Conservation (phyloP, 345 rosid species). For the Salix dunnii region DNA sequence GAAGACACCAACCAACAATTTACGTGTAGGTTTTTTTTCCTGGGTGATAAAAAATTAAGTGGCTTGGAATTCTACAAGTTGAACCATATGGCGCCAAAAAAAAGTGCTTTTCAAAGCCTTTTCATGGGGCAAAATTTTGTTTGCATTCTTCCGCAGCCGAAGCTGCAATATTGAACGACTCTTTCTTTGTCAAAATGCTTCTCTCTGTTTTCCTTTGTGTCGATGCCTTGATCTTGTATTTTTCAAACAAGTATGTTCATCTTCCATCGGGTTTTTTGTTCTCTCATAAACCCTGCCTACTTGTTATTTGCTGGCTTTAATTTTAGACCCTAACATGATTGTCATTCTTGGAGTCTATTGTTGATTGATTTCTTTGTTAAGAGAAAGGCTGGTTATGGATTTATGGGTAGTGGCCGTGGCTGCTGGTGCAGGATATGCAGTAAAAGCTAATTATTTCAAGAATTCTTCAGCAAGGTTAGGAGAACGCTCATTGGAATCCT, state of each 20-base stretch:
- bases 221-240: not conserved
- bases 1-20: not conserved
- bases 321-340: not conserved
- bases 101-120: not conserved
- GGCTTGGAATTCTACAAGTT: not conserved
- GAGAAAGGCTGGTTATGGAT: slow-evolving; percentile 27
- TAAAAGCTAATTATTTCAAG: slow-evolving; percentile 27
- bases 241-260: not conserved
- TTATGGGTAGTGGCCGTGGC: slow-evolving; percentile 46
- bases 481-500: slow-evolving; percentile 15
- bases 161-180: not conserved
- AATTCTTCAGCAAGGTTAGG: slow-evolving; percentile 9
- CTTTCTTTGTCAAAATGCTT: not conserved
- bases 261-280: not conserved
- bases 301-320: not conserved
- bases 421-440: slow-evolving; percentile 33
- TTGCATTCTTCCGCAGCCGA: not conserved
- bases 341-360: not conserved
- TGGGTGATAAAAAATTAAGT: not conserved
- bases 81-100: slow-evolving; percentile 5
- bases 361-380: not conserved
- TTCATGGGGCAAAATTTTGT: not conserved
- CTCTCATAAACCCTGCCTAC: not conserved
- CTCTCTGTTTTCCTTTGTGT: not conserved
- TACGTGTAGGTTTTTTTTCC: not conserved